Evolutionary conservation across 352 stramenopile genomes (phyloP), one percentile per base, ranked within the genome.

Genomic region (Plasmopara viticola): DNA sequence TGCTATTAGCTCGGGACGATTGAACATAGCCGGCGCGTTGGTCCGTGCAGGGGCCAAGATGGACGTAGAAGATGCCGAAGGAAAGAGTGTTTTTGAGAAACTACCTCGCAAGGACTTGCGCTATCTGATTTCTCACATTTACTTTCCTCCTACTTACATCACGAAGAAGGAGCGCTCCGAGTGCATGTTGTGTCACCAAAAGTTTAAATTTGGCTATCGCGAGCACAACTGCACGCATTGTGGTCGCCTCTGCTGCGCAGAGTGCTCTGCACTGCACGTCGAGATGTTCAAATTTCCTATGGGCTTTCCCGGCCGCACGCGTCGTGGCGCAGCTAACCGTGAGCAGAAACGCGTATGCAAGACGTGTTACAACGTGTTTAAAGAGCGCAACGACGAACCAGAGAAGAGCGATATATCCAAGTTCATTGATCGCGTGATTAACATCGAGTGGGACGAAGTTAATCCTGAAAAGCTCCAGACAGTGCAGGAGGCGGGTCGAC

Each of bases 221-320:
- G 89, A 94, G 68, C 70, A 76, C 68, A 91, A 94, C 59, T 94
- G 83, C 76, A 90, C 80, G 48, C 83, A 91, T 60, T 94, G 83
- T 39, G 83, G 80, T 2, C 75, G 83, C 18, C 67, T 91, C 15
- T 86, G 75, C 60, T 93, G 83, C 51, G 60, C 68, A 7, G 83
- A 93, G 42, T 88, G 80, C 59, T 79, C 74, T 17, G 59, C 68
- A 28, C 53, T 94, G 48, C 58, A 60, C 14, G 68, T 89, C 17
- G 72, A 89, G 56, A 88, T 90, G 78, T 56, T 74, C 48, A 83
- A 83, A 66, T 90, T 93, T 58, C 83, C 83, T 7, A 84, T 91
- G 78, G 80, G 83, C 10, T 91, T 94, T 48, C 83, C 83, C 0
- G 83, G 83, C 3, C 80, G 83, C 35, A 78, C 84, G 28, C 76